Evolutionary conservation across 768 basidiomycete genomes (phyloP), one percentile per base, ranked within the genome.

Genomic region (Boletus sp.): DNA sequence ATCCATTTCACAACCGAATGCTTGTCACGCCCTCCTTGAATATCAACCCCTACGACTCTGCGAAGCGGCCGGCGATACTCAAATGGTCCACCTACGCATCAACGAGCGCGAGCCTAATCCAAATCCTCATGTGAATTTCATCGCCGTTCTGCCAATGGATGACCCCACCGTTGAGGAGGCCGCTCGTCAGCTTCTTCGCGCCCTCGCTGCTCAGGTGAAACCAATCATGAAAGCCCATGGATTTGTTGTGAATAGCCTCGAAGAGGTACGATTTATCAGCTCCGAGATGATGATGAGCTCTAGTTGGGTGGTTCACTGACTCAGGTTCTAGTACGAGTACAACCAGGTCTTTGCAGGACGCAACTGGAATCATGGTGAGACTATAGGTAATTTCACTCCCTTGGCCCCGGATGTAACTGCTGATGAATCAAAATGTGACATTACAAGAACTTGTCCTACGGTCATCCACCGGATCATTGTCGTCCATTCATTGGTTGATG

Each of bases 331-430:
- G 90, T 92, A 93, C 62, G 86, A 91, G 66, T 80, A 83, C 65
- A 93, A 93, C 66, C 64, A 62, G 14, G 88, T 93, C 7, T 93
- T 93, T 70, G 82, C 85, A 5, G 92, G 91, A 2, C 78, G 91
- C 47, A 93, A 92, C 67, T 94, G 91, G 91, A 90, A 91, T 61
- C 78, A 77, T 55, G 92, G 92, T 4, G 91, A 94, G 71, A 86
- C 83, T 10, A 75, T 94, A 55, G 90, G 90, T 89, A 59, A 61
- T 14, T 46, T 28, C 8, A 18, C 37, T n/a, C 39, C n/a, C 42
- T 33, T 47, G 28, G 20, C 32, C 41, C 36, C 11, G 20, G 30
- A 36, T 28, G 24, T 17, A 36, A 33, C 39, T 32, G 32, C 11
- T 32, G 28, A 32, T 45, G 41, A 50, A 35, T 41, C 30, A 36